phyloP scores from a whole-genome alignment of 768 basidiomycete genomes.

The Tulasnella sp. region DNA sequence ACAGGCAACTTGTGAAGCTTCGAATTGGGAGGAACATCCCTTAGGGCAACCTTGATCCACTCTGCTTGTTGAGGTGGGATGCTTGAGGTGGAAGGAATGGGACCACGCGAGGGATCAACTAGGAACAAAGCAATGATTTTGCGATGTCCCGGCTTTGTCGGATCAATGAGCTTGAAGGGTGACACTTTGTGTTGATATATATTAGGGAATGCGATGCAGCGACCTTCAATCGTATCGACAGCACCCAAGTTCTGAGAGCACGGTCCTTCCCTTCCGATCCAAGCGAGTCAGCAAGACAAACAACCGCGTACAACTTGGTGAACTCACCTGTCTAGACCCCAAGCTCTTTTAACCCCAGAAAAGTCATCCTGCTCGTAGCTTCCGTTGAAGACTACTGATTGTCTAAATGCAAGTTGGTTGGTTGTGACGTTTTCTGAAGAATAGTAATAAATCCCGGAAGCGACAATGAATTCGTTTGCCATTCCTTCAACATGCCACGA shows the following conservation, averaged over 20 bases:
- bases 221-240: conserved; percentile 28
- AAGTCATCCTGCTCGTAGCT: conserved; percentile 18
- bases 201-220: conserved; percentile 41
- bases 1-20: neutral
- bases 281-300: no score
- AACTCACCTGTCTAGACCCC: conserved; percentile 32
- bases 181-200: conserved; percentile 39
- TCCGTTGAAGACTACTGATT: conserved; percentile 17
- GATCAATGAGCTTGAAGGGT: conserved; percentile 31
- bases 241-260: conserved; percentile 33
- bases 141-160: conserved; percentile 31
- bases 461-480: conserved; percentile 25
- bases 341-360: conserved; percentile 28
- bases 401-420: conserved; percentile 25
- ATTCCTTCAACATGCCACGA: conserved; percentile 32
- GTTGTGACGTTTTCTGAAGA: conserved; percentile 25
- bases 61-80: conserved; percentile 8
- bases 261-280: no score
- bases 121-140: conserved; percentile 36
- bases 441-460: conserved; percentile 20
- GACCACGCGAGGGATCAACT: conserved; percentile 29
- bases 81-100: conserved; percentile 20
- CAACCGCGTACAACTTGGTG: no score
- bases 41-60: neutral
- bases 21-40: neutral